Base-by-base conservation (phyloP, 2,329 filamentous ascomycete species). In the Trichoderma polysporum region DNA sequence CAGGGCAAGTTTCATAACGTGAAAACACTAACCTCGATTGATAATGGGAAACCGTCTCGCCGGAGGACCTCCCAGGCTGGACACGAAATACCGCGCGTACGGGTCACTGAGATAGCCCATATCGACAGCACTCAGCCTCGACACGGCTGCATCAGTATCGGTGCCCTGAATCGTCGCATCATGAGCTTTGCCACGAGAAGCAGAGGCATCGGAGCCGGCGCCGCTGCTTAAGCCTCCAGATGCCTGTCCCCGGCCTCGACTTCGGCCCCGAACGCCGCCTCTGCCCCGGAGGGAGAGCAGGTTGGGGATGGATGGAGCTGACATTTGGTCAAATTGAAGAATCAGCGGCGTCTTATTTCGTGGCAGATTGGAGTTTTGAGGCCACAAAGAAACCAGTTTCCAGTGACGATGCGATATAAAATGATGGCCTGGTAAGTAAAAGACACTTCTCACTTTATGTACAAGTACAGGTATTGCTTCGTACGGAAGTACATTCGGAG, bases 81-180 rank as follows among this genome's bases (percentile, higher is more conserved):
- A 81, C 2, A 91, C 88, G 76, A 97, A 93, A 64, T 84, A 84
- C 62, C 81, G 81, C 2, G 93, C 93, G 79, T 91, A 98, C 0
- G 86, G 86, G 75, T 99, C 95, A 2, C 91, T 80, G 1, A 99
- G 82, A 76, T 98, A 98, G 35, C 93, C 93, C 59, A 93, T 76
- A 66, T 91, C 86, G 17, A 98, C 93, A 13, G 94, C 94, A 76
- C 94, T 98, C 78, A 97, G 82, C 39, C 95, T 88, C 33, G 93
- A 97, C 49, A 93, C 88, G 68, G 92, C 92, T 29, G 95, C 95
- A 81, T 99, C 95, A 68, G 90, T 89, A 79, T 99, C 95, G 3
- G 95, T 99, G 70, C 89, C 88, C 78, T 97, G 94, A 66, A 99
- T 90, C 47, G 90, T 86, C 68, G 85, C 83, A 78, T 98, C 94